These are phyloP conservation scores for Digitaria exilis DNA, from an alignment of 202 grass and related monocot species.

Conservation along the genomic window DNA sequence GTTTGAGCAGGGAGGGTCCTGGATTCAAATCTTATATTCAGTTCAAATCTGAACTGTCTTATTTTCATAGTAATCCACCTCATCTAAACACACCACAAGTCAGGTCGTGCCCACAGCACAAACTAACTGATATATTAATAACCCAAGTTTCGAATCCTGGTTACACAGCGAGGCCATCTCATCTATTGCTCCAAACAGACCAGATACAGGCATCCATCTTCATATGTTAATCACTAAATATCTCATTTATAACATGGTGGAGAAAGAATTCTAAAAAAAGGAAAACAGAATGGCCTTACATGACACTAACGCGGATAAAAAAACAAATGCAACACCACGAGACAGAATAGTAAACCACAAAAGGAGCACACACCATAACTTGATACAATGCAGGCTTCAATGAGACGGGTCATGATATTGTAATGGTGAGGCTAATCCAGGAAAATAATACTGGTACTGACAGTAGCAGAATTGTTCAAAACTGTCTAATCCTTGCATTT, in stretches of 20 bases:
- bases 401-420: not conserved
- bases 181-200: not conserved
- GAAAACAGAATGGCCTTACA: not conserved
- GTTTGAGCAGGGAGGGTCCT: not conserved
- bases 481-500: not conserved
- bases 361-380: not conserved
- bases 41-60: not conserved
- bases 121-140: too few relatives aligned
- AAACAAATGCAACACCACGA: not conserved
- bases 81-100: not conserved
- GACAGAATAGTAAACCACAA: not conserved
- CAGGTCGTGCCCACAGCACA: not conserved
- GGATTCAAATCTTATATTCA: slow-evolving; percentile 21
- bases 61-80: not conserved
- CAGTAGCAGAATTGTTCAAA: not conserved
- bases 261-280: not conserved
- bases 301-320: not conserved
- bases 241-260: not conserved
- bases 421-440: not conserved
- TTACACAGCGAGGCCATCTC: not conserved
- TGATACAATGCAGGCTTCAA: slow-evolving; percentile 14
- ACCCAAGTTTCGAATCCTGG: not conserved
- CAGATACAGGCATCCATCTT: not conserved
- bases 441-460: not conserved
- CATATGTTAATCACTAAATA: not conserved